Percentiles rank a stretch among this genome's conserved stretches.
Conservation (phyloP, 352 stramenopile genomes). For the Phytophthora multivora region DNA sequence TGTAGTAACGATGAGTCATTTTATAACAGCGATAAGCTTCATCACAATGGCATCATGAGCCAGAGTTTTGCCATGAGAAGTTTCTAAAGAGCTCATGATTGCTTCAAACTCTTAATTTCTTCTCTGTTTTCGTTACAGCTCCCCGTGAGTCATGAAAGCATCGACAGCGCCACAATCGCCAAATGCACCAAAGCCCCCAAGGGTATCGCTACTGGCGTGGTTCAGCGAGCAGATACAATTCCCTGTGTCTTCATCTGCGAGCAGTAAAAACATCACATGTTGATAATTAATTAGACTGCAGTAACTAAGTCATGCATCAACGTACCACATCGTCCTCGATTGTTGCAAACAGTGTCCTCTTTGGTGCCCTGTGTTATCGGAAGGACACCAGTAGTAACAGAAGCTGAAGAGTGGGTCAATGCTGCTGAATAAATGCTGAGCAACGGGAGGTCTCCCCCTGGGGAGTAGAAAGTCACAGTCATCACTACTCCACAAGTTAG, state of each 20-base stretch:
- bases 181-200: constrained; percentile 46
- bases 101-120: too few species aligned
- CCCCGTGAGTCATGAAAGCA: constrained; percentile 65
- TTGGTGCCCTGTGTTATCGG: constrained; percentile 52
- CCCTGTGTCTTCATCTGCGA: constrained; percentile 64
- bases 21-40: too few species aligned
- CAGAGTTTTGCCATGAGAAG: too few species aligned
- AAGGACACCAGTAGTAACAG: constrained; percentile 36
- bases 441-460: constrained; percentile 62
- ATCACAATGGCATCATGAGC: too few species aligned
- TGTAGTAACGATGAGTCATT: too few species aligned
- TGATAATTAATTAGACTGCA: neutral
- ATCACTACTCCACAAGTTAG: constrained; percentile 29
- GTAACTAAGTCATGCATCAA: constrained; percentile 1
- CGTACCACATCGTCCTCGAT: constrained; percentile 71
- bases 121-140: constrained; percentile 33
- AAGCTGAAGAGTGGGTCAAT: constrained; percentile 44
- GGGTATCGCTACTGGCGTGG: constrained; percentile 64
- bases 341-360: constrained; percentile 79
- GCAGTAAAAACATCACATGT: neutral
- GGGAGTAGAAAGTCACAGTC: constrained; percentile 64
- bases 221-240: constrained; percentile 63
- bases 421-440: constrained; percentile 36
- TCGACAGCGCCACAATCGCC: constrained; percentile 73
- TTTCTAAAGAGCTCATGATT: too few species aligned